Conservation (phyloP, 495 filamentous ascomycete genomes). For the Viridothelium virens region DNA sequence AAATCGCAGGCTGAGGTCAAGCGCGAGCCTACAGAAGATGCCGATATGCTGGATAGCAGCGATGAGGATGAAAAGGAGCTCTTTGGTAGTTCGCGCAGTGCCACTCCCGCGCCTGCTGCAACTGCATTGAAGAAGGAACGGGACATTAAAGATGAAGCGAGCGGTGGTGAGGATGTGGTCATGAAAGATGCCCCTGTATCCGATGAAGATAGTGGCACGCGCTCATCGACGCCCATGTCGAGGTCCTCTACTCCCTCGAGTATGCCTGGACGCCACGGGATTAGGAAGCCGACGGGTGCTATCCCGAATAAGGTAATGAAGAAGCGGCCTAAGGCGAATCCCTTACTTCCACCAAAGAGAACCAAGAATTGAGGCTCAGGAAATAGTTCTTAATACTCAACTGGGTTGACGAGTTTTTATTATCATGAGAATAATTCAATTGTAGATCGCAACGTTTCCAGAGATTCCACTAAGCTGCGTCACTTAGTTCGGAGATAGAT, state of each 20-base stretch:
- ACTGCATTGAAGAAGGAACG: background rate
- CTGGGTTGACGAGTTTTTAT: background rate
- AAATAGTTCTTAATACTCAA: background rate
- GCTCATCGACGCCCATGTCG: background rate
- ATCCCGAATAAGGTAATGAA: background rate
- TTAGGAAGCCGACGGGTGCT: background rate
- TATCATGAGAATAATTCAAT: background rate
- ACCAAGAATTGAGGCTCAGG: background rate
- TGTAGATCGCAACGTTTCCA: too few relatives aligned
- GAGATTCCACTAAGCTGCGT: too few relatives aligned
- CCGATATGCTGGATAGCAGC: background rate
- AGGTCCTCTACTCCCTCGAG: background rate
- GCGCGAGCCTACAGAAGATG: background rate
- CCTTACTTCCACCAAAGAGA: background rate
- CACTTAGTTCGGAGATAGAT: too few relatives aligned
- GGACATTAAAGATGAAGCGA: background rate
- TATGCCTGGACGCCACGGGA: background rate
- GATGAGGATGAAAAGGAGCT: too few relatives aligned
- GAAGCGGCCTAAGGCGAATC: conserved; percentile 1
- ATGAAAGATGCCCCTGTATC: conserved; percentile 21
- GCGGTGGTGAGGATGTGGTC: conserved; percentile 18
- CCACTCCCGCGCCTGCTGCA: background rate
- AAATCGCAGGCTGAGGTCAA: background rate
- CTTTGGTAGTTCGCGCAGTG: background rate
- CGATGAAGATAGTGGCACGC: background rate